Conservation (phyloP, 345 rosid species). For the Boechera retrofracta region DNA sequence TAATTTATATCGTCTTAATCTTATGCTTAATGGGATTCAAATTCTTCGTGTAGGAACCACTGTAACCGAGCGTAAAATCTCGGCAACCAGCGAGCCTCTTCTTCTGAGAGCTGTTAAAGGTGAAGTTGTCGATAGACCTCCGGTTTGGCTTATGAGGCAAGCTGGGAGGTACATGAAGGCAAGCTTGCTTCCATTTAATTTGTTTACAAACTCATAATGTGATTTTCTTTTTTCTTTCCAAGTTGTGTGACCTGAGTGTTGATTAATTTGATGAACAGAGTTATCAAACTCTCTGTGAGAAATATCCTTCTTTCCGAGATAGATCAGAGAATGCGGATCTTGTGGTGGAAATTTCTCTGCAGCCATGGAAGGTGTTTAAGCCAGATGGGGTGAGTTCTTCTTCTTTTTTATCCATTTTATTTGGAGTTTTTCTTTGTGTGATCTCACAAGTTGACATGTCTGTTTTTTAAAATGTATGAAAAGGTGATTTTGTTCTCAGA, state of each 20-base stretch:
- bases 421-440: background rate
- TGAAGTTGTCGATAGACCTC: constrained; percentile 91
- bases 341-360: constrained; percentile 91
- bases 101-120: constrained; percentile 95
- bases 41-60: constrained; percentile 40
- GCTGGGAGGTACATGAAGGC: constrained; percentile 99
- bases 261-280: constrained; percentile 53
- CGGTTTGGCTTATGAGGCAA: constrained; percentile 99
- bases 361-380: constrained; percentile 98
- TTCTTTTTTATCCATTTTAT: background rate
- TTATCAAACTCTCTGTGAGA: constrained; percentile 86
- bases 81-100: constrained; percentile 65
- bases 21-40: constrained; percentile 16
- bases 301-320: constrained; percentile 89
- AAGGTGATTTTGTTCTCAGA: constrained; percentile 98
- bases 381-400: constrained; percentile 80
- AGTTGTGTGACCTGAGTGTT: background rate
- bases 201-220: constrained; percentile 18
- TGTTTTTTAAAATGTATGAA: constrained; percentile 23
- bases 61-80: constrained; percentile 57
- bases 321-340: constrained; percentile 97
- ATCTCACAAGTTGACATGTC: constrained; percentile 10
- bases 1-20: background rate
- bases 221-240: background rate
- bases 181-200: constrained; percentile 59